phyloP scores from a whole-genome alignment of 805 yeast genomes.

The Spathaspora hagerdaliae region DNA sequence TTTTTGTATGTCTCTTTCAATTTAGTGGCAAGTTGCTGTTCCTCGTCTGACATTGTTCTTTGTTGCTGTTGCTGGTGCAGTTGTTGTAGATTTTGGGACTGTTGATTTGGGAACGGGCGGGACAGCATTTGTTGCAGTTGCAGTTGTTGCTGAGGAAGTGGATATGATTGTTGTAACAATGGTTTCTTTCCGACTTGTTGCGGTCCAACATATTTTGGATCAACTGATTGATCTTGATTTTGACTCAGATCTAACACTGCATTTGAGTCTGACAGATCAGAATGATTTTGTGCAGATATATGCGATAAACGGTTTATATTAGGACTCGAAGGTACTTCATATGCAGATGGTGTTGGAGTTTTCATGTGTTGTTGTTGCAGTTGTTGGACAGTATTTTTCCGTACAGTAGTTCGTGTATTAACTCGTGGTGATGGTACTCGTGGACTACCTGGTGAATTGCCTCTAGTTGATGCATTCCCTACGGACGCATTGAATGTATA shows the following conservation, averaged over 20 bases:
- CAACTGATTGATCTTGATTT: neutral
- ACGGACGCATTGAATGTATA: constrained; percentile 2
- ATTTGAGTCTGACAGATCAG: constrained; percentile 40
- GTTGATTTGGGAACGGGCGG: neutral
- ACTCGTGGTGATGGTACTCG: constrained; percentile 5
- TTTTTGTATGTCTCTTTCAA: constrained; percentile 71
- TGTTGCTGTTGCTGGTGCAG: constrained; percentile 13
- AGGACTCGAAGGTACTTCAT: constrained; percentile 41
- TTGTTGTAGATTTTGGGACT: constrained; percentile 6
- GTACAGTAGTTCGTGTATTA: neutral
- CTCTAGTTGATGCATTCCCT: neutral
- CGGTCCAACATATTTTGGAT: constrained; percentile 1
- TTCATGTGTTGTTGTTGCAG: constrained; percentile 13
- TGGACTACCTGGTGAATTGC: neutral
- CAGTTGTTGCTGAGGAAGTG: neutral
- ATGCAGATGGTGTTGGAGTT: constrained; percentile 40
- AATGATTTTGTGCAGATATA: constrained; percentile 25
- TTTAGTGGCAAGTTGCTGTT: constrained; percentile 63
- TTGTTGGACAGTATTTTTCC: constrained; percentile 7
- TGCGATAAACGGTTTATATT: constrained; percentile 23
- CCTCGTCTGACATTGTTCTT: constrained; percentile 50
- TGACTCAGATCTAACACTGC: constrained; percentile 18
- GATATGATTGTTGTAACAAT: no score
- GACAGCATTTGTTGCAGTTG: constrained; percentile 1
- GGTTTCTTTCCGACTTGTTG: neutral